Conservation (phyloP, 2,329 filamentous ascomycete genomes). For the Pseudocercospora ulei region DNA sequence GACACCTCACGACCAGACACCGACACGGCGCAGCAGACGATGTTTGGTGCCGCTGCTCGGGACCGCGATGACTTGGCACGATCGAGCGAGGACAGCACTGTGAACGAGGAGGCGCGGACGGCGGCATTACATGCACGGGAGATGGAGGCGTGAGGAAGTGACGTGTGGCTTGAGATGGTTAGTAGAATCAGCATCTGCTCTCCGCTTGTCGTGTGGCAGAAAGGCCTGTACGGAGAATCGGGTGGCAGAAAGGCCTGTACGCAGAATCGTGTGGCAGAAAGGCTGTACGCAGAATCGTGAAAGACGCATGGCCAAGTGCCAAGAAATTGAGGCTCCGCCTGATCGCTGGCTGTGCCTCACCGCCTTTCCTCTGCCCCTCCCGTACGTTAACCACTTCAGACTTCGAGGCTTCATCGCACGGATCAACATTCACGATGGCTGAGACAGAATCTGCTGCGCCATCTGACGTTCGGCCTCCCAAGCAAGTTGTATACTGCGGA, state of each 20-base stretch:
- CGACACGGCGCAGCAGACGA: conserved; percentile 14
- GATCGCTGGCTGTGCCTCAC: no score
- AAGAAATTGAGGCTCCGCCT: no score
- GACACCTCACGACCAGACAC: conserved; percentile 18
- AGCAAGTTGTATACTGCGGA: conserved; percentile 53
- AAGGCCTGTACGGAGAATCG: no score
- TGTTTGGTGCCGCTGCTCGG: conserved; percentile 21
- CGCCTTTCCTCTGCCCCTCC: no score
- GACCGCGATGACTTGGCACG: conserved; percentile 20
- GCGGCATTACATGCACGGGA: conserved; percentile 9
- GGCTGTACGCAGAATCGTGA: no score
- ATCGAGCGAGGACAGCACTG: conserved; percentile 15
- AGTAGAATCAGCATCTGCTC: not conserved
- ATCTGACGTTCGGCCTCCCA: conserved; percentile 36
- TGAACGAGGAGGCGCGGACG: conserved; percentile 10
- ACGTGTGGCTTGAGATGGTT: not conserved
- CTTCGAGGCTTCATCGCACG: no score
- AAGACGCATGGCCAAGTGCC: no score
- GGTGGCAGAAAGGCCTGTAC: no score
- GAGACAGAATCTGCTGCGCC: conserved; percentile 24
- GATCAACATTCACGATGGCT: no score
- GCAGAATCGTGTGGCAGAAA: no score
- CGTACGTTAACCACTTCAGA: no score
- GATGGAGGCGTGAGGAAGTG: conserved; percentile 11
- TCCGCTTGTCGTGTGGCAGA: no score